Evolutionary conservation across 345 rosid species (phyloP).

Genomic region (Litchi chinensis): DNA sequence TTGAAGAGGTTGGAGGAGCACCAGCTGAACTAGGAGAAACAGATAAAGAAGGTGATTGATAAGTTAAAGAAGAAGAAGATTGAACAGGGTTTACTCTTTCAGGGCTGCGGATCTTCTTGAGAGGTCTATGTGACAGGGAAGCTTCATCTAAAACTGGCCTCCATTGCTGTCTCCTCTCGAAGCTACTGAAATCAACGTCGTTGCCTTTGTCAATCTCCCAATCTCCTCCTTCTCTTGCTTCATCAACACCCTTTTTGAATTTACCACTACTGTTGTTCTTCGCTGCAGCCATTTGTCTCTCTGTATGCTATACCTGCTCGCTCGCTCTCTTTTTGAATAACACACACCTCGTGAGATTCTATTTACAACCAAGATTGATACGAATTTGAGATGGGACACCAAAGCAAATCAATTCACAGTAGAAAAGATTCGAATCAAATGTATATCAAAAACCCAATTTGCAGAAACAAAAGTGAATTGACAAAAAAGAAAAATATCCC

Average conservation of each 20-base stretch:
- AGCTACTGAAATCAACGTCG: conserved; percentile 26
- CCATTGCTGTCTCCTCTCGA: conserved; percentile 50
- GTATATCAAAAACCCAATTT: conserved; percentile 14
- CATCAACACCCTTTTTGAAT: conserved; percentile 48
- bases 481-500: not conserved
- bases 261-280: conserved; percentile 55
- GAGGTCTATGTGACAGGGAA: conserved; percentile 55
- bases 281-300: conserved; percentile 42
- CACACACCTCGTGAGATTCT: not conserved
- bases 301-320: not conserved
- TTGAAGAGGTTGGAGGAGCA: conserved; percentile 37
- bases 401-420: not conserved
- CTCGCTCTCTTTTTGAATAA: conserved; percentile 38
- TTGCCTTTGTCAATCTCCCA: conserved; percentile 49
- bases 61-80: conserved; percentile 21
- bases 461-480: not conserved
- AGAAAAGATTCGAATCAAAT: conserved; percentile 32
- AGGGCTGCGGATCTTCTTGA: conserved; percentile 66
- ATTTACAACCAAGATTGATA: not conserved
- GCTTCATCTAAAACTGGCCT: conserved; percentile 57
- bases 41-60: conserved; percentile 26
- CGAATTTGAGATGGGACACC: conserved; percentile 25
- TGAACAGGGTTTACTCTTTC: conserved; percentile 47
- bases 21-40: conserved; percentile 19
- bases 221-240: conserved; percentile 36